phyloP scores from a whole-genome alignment of 2,329 filamentous ascomycete genomes.

The Alternaria tenuissima region DNA sequence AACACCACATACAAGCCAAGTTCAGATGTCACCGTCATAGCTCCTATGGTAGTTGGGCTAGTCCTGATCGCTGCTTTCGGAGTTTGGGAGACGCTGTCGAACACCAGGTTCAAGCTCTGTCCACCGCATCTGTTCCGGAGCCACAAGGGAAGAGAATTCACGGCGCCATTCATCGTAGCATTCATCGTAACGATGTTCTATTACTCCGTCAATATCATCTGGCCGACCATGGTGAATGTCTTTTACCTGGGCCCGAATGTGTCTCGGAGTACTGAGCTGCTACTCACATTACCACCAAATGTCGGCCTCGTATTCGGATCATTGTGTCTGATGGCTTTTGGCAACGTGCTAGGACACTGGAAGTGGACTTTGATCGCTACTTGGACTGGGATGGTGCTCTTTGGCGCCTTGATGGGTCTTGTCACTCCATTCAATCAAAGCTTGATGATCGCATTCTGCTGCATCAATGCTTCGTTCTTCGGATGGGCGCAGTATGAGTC shows the following conservation, averaged over 20 bases:
- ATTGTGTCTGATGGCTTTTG: slow-evolving; percentile 52
- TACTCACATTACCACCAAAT: slow-evolving; percentile 58
- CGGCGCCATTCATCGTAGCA: slow-evolving; percentile 57
- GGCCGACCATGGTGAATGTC: slow-evolving; percentile 58
- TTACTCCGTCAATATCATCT: slow-evolving; percentile 59
- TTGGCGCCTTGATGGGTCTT: slow-evolving; percentile 52
- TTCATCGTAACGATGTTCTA: slow-evolving; percentile 63
- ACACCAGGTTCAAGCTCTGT: slow-evolving; percentile 46
- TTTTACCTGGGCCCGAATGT: slow-evolving; percentile 53
- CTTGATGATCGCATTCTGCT: slow-evolving; percentile 59
- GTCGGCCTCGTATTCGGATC: slow-evolving; percentile 57
- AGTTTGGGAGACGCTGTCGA: slow-evolving; percentile 46
- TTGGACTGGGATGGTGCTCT: slow-evolving; percentile 59
- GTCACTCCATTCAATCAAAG: slow-evolving; percentile 56
- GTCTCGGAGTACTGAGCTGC: slow-evolving; percentile 41
- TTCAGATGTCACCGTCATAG: slow-evolving; percentile 40
- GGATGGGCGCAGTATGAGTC: slow-evolving; percentile 45
- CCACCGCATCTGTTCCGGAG: slow-evolving; percentile 55
- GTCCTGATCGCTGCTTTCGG: slow-evolving; percentile 43
- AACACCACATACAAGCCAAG: slow-evolving; percentile 40
- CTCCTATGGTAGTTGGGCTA: slow-evolving; percentile 45
- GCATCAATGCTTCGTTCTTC: slow-evolving; percentile 50
- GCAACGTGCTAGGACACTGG: slow-evolving; percentile 56
- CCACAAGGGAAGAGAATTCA: slow-evolving; percentile 58
- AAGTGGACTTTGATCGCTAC: slow-evolving; percentile 57